Evolutionary conservation across 23 red algal species (phyloP).

Genomic region (Gracilaria gracilis): DNA sequence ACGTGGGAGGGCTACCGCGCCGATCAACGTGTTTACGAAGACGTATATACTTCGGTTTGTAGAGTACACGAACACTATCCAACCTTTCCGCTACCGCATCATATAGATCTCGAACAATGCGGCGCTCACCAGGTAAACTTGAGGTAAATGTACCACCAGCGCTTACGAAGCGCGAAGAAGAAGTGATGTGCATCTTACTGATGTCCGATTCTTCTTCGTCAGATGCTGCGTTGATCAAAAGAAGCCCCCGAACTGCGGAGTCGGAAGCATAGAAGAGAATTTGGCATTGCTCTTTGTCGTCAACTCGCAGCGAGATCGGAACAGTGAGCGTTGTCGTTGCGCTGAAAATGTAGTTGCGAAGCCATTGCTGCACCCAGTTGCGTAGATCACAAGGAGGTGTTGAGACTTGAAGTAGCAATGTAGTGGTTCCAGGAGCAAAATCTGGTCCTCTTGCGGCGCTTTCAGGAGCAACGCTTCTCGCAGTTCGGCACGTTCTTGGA

Average conservation of each 20-base stretch:
- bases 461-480: background rate
- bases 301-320: slow-evolving; percentile 4
- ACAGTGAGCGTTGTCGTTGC: background rate
- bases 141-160: slow-evolving; percentile 6
- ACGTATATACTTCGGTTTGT: slow-evolving; percentile 13
- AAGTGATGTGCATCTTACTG: background rate
- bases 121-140: slow-evolving; percentile 13
- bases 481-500: background rate
- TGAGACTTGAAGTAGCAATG: slow-evolving; percentile 10
- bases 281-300: background rate
- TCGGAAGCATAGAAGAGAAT: slow-evolving; percentile 4
- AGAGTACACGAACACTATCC: background rate
- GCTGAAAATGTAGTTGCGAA: slow-evolving; percentile 21
- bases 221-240: background rate
- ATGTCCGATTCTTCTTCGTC: background rate
- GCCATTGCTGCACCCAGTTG: slow-evolving; percentile 8
- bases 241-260: slow-evolving; percentile 1
- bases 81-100: background rate
- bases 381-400: background rate
- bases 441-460: background rate
- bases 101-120: slow-evolving; percentile 24
- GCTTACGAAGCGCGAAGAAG: slow-evolving; percentile 22
- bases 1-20: background rate
- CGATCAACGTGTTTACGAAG: background rate
- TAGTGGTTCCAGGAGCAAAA: slow-evolving; percentile 25